Evolutionary conservation across 306 rosid species (phyloP).

Genomic region (Fragaria iinumae): DNA sequence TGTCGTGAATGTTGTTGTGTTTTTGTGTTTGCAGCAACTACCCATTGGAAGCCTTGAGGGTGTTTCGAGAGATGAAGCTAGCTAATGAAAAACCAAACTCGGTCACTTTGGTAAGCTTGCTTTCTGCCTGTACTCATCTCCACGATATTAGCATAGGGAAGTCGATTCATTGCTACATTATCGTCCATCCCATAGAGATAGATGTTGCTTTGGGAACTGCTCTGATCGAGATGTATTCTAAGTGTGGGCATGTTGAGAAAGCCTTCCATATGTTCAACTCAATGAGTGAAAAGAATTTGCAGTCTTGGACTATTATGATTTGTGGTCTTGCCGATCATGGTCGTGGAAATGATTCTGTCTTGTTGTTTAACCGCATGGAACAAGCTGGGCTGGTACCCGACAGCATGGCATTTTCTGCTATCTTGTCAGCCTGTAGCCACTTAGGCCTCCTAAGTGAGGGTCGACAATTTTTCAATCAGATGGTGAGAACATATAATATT

Average conservation of each 20-base stretch:
- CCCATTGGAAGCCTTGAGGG: constrained; percentile 32
- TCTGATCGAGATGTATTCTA: constrained; percentile 53
- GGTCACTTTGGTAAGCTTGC: constrained; percentile 53
- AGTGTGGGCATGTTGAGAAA: constrained; percentile 46
- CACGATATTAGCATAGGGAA: constrained; percentile 35
- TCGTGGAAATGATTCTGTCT: constrained; percentile 34
- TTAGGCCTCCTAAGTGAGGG: constrained; percentile 57
- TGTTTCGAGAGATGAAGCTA: constrained; percentile 38
- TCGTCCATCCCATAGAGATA: constrained; percentile 26
- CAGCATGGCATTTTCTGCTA: constrained; percentile 47
- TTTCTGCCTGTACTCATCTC: constrained; percentile 45
- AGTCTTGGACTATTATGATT: constrained; percentile 63
- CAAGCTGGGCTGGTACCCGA: constrained; percentile 43
- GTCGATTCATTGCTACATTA: constrained; percentile 47
- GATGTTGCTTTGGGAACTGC: constrained; percentile 56
- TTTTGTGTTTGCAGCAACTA: constrained; percentile 20
- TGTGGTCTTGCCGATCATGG: constrained; percentile 64
- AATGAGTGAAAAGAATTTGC: constrained; percentile 48
- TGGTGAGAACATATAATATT: constrained; percentile 46
- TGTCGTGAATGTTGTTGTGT: background rate
- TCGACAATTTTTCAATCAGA: constrained; percentile 45
- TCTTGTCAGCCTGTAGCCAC: constrained; percentile 73
- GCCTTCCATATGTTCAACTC: constrained; percentile 43
- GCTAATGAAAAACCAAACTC: constrained; percentile 42
- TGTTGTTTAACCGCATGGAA: constrained; percentile 46